phyloP scores from a whole-genome alignment of 805 yeast species.

The Saccharomycopsis lassenensis region DNA sequence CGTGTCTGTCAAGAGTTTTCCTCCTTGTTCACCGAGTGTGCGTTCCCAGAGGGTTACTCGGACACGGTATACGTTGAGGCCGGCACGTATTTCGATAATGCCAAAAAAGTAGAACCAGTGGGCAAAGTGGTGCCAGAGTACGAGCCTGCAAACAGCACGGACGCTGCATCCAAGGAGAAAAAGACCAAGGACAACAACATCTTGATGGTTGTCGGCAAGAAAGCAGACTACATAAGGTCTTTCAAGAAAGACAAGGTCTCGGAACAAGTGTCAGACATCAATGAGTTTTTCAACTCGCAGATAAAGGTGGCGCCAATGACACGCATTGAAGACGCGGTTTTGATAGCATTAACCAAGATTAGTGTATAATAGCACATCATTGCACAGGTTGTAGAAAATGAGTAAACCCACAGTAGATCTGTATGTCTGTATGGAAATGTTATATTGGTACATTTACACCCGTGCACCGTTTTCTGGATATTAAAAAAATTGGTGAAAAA shows the following conservation, averaged over 20 bases:
- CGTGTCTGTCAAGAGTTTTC: slow-evolving; percentile 53
- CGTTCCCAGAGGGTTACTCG: slow-evolving; percentile 57
- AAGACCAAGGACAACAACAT: slow-evolving; percentile 21
- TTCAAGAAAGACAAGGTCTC: slow-evolving; percentile 42
- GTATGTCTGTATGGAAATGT: too few species aligned
- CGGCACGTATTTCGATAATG: slow-evolving; percentile 47
- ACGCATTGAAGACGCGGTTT: slow-evolving; percentile 60
- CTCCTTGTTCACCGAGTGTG: slow-evolving; percentile 59
- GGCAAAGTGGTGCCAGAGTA: slow-evolving; percentile 22
- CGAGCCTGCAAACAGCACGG: slow-evolving; percentile 21
- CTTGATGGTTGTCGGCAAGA: slow-evolving; percentile 53
- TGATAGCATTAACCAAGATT: slow-evolving; percentile 41
- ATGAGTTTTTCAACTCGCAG: slow-evolving; percentile 43
- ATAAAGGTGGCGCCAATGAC: slow-evolving; percentile 42
- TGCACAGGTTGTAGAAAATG: too few species aligned
- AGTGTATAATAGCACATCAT: too few species aligned
- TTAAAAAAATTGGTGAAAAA: too few species aligned
- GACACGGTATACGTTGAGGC: slow-evolving; percentile 54
- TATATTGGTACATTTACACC: too few species aligned
- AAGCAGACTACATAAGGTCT: slow-evolving; percentile 43
- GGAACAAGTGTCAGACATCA: slow-evolving; percentile 41
- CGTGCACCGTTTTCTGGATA: too few species aligned
- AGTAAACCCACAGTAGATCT: too few species aligned
- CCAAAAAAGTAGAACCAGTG: slow-evolving; percentile 20
- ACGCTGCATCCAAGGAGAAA: slow-evolving; percentile 16